These are phyloP conservation scores for Pachysandra terminalis DNA, from an alignment of 164 flowering plant species.

Conservation along the genomic window DNA sequence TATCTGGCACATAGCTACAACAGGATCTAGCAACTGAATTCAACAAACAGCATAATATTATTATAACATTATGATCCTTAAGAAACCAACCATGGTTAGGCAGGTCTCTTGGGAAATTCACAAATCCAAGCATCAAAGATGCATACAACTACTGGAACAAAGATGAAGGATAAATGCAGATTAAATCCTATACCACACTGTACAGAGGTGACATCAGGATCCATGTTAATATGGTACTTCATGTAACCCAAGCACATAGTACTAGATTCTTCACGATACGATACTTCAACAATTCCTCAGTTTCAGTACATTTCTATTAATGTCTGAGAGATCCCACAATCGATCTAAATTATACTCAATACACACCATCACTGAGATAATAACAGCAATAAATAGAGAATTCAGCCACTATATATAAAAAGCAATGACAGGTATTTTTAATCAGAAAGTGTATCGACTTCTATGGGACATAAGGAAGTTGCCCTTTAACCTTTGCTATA, in stretches of 20 bases:
- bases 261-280: too few species aligned
- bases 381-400: not conserved
- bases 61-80: not conserved
- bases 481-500: too few species aligned
- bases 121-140: not conserved
- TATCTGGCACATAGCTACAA: slow-evolving; percentile 29
- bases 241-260: too few species aligned
- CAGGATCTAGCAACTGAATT: slow-evolving; percentile 54
- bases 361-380: too few species aligned
- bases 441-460: too few species aligned
- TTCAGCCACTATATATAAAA: not conserved
- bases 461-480: too few species aligned
- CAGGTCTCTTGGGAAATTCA: not conserved
- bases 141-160: not conserved
- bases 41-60: slow-evolving; percentile 4
- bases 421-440: not conserved
- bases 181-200: not conserved
- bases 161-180: not conserved
- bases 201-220: not conserved
- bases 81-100: slow-evolving; percentile 1
- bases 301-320: too few species aligned
- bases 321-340: too few species aligned
- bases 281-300: too few species aligned
- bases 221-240: too few species aligned
- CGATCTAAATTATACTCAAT: too few species aligned